Conservation (phyloP, 192 early-diverging fungal genomes). For the Coemansia sp. region DNA sequence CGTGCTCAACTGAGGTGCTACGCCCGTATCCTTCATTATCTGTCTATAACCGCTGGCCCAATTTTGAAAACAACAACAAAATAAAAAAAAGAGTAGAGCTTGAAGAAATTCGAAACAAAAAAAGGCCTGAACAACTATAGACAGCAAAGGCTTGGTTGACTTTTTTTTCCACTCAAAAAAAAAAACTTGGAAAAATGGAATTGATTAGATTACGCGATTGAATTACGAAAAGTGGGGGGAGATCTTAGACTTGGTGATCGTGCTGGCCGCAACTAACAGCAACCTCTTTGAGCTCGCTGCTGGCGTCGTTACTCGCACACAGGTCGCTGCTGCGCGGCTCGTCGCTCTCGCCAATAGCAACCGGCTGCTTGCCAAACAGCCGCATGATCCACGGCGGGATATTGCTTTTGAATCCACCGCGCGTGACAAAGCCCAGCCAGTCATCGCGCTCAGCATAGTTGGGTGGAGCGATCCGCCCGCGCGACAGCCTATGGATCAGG, state of each 20-base stretch:
- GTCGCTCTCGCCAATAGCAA: background rate
- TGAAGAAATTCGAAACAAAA: background rate
- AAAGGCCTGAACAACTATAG: background rate
- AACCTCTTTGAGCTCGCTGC: slow-evolving; percentile 27
- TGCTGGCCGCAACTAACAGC: background rate
- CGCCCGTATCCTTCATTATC: slow-evolving; percentile 33
- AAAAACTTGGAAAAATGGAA: background rate
- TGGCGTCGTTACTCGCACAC: background rate
- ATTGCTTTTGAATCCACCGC: slow-evolving; percentile 33
- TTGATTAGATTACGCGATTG: background rate
- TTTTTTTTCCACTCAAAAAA: background rate
- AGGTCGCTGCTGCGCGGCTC: background rate
- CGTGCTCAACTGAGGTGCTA: slow-evolving; percentile 43
- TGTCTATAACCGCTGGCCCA: background rate
- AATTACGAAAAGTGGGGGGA: background rate
- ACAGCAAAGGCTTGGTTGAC: background rate
- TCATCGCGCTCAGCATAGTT: slow-evolving; percentile 42
- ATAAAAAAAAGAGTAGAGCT: background rate
- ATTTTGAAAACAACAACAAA: background rate
- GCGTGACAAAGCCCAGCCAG: slow-evolving; percentile 41
- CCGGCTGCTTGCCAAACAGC: slow-evolving; percentile 31
- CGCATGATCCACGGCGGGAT: slow-evolving; percentile 37
- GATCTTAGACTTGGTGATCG: background rate
- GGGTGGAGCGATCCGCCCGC: slow-evolving; percentile 55
- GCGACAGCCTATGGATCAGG: slow-evolving; percentile 57